Base-by-base conservation (phyloP, 176 grass and related monocot genomes). In the Musa beccarii region DNA sequence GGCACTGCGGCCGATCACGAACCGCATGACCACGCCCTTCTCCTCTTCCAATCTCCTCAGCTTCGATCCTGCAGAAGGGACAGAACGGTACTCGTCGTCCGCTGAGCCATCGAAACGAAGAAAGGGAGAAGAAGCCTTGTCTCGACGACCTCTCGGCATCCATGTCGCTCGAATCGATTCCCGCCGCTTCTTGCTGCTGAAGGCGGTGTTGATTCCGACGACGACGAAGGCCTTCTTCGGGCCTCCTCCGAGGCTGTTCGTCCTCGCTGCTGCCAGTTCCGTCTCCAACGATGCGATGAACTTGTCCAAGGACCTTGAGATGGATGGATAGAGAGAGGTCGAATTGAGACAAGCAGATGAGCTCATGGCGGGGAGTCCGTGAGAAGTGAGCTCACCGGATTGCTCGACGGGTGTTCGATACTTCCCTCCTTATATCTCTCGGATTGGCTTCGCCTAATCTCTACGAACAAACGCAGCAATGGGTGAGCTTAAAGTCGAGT, bases 1-100 rank as follows among this genome's bases (percentile, higher is more conserved):
- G 54, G 78, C 88, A 77, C 90, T 91, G 74, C 80, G 95, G 21
- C 95, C 95, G 81, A 98, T 98, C 72, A 98, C 95, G 79, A 98
- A 98, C 80, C 95, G 88, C 73, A 98, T 53, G 75, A 91, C 88
- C 19, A 98, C 67, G 17, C 90, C 95, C 79, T 98, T 91, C 82
- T 93, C 94, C 81, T 78, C 78, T 79, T 98, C 90, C 63, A 98
- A 71, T 72, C 78, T 76, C 79, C 83, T 68, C 17, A 96, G 85
- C 79, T 90, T 92, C 2, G 84, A 82, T 53, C 87, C 92, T 96
- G 54, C 19, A 21, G 57, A 19, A 69, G 54, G 13, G 17, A 1
- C 9, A 65, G 55, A 20, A 63, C 8, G 21, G 51, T 12, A 56
- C 2, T 16, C 12, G 8, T 51, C 4, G 2, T 20, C 52, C 0